A percentile compares a stretch with the other conserved stretches of the same genome.
These are phyloP conservation scores for Hypoxylon sp. DNA, from an alignment of 2,329 filamentous ascomycete genomes.

Conservation along the genomic window DNA sequence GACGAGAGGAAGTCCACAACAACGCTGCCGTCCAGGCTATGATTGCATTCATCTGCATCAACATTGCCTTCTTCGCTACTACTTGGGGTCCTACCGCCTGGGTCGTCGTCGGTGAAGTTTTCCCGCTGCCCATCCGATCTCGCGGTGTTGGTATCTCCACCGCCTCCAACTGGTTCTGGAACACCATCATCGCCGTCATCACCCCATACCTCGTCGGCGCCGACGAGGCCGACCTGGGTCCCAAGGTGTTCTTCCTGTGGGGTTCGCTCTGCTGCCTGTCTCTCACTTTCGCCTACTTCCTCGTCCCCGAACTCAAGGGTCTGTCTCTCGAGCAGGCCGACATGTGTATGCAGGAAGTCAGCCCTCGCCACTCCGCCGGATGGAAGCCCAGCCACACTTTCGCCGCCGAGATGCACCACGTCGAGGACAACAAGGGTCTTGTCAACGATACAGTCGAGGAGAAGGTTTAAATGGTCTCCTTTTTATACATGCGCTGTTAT, in stretches of 20 bases:
- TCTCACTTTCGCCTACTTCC: conserved; percentile 68
- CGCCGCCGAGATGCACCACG: conserved; percentile 52
- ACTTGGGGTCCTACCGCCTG: conserved; percentile 80
- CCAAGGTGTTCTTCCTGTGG: conserved; percentile 71
- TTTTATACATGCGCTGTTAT: background rate
- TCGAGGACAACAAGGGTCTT: conserved; percentile 45
- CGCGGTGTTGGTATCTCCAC: conserved; percentile 79
- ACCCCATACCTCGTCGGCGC: conserved; percentile 77
- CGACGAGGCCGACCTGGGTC: conserved; percentile 58
- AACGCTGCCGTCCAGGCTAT: conserved; percentile 61
- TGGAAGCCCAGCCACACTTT: conserved; percentile 56
- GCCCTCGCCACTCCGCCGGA: conserved; percentile 55
- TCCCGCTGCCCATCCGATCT: conserved; percentile 79
- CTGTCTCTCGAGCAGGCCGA: conserved; percentile 81
- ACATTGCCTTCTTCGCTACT: conserved; percentile 83
- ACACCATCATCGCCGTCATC: conserved; percentile 70
- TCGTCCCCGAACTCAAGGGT: conserved; percentile 81
- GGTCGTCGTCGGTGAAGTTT: conserved; percentile 81
- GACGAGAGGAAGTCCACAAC: conserved; percentile 52
- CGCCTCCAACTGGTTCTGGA: conserved; percentile 82
- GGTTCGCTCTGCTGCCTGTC: conserved; percentile 68
- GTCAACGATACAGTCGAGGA: conserved; percentile 46
- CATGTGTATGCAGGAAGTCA: conserved; percentile 67
- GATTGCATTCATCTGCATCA: conserved; percentile 82
- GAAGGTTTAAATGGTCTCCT: conserved; percentile 44